Conservation (phyloP, 306 rosid genomes). For the Glycine soja region DNA sequence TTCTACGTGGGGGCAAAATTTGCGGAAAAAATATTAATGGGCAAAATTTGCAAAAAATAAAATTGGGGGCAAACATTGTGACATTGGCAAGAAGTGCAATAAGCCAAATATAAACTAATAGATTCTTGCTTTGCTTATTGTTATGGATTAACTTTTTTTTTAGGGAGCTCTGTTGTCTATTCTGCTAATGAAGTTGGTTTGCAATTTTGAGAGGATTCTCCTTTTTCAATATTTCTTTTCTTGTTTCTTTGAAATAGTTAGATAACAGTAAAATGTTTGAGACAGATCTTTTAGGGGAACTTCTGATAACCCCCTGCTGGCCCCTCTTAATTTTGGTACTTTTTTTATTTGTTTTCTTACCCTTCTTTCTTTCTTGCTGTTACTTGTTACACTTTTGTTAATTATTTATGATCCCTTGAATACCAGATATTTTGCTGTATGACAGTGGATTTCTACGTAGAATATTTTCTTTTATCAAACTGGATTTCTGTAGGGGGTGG, state of each 20-base stretch:
- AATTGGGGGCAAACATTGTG: too few species aligned
- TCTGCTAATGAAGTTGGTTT: background rate
- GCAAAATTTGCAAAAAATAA: too few species aligned
- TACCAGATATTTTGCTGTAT: background rate
- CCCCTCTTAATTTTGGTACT: background rate
- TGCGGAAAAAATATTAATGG: too few species aligned
- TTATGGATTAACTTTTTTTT: background rate
- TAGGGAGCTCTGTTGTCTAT: slow-evolving; percentile 9
- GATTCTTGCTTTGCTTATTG: slow-evolving; percentile 16
- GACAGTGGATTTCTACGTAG: background rate
- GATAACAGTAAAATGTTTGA: background rate
- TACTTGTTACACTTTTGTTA: background rate
- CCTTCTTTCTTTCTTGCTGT: background rate
- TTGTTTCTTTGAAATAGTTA: background rate
- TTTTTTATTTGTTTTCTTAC: background rate
- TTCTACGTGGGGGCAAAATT: too few species aligned
- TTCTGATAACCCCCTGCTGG: too few species aligned
- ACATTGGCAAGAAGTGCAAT: too few species aligned
- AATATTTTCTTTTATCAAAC: background rate
- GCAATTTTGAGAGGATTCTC: slow-evolving; percentile 15
- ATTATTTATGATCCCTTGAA: background rate
- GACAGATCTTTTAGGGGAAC: background rate
- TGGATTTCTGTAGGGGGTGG: background rate
- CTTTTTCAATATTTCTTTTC: background rate
- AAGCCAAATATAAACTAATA: background rate